phyloP scores from a whole-genome alignment of 2,329 filamentous ascomycete species.

The Calonectria pseudoreteaudii region DNA sequence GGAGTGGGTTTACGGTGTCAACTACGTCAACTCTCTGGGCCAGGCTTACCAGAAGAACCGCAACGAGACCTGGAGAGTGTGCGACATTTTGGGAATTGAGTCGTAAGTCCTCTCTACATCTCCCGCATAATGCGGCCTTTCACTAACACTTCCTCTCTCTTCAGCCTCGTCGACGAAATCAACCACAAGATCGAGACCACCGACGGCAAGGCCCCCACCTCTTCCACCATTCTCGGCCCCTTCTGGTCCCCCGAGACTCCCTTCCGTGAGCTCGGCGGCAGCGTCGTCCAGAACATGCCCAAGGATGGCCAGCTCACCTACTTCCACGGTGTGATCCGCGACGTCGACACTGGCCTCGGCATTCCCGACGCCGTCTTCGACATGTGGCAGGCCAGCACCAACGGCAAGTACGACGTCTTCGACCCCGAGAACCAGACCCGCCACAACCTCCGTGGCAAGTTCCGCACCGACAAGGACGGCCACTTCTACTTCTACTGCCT shows the following conservation, averaged over 20 bases:
- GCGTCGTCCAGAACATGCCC: constrained; percentile 72
- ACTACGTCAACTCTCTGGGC: constrained; percentile 81
- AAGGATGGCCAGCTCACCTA: constrained; percentile 70
- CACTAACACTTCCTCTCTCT: not conserved
- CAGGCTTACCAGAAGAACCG: constrained; percentile 75
- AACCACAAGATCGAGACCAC: constrained; percentile 73
- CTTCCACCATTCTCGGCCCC: constrained; percentile 80
- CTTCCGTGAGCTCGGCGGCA: constrained; percentile 74
- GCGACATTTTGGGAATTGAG: constrained; percentile 80
- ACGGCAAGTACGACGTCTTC: constrained; percentile 82
- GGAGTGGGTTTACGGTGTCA: constrained; percentile 81
- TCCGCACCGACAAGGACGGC: constrained; percentile 76
- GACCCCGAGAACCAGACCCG: constrained; percentile 77
- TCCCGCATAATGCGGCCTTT: too few relatives aligned
- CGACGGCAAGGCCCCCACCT: constrained; percentile 73
- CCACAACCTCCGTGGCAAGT: constrained; percentile 84
- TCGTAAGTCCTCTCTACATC: constrained; percentile 65
- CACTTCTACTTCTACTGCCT: constrained; percentile 81
- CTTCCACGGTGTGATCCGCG: constrained; percentile 77
- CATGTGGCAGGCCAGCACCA: constrained; percentile 82
- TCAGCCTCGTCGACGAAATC: constrained; percentile 71
- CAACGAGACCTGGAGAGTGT: constrained; percentile 81
- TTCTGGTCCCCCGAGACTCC: constrained; percentile 83
- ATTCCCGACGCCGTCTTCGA: constrained; percentile 78
- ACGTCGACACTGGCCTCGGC: constrained; percentile 73